Evolutionary conservation across 1,284 basidiomycete species (phyloP), one percentile per base, ranked within the genome.

Genomic region (Stygiomarasmius scandens): DNA sequence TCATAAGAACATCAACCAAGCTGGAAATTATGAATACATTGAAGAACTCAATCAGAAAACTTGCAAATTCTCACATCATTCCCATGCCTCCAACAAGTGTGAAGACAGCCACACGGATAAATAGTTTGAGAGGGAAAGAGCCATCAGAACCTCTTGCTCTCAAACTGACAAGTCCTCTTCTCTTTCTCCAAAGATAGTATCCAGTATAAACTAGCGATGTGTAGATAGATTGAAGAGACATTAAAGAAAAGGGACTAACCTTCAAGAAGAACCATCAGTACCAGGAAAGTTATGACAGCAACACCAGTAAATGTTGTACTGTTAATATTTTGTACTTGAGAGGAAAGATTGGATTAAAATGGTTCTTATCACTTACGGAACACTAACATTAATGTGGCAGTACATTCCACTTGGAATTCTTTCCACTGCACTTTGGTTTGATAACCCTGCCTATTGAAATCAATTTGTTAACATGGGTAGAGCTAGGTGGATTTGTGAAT

Each of bases 311-410:
- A 36, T 14, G 48, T 51, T 10, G 34, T 32, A n/a, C 55, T 56
- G 38, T 3, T 3, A 10, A 43, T 19, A 20, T 8, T n/a, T n/a
- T n/a, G n/a, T n/a, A n/a, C n/a, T n/a, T n/a, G n/a, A n/a, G n/a
- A n/a, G n/a, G n/a, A n/a, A n/a, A n/a, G n/a, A n/a, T n/a, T n/a
- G n/a, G n/a, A n/a, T n/a, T n/a, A n/a, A n/a, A n/a, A n/a, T n/a
- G n/a, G n/a, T n/a, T n/a, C n/a, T n/a, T n/a, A n/a, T n/a, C n/a
- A 56, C 55, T 11, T 34, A 56, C 55, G 55, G 55, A 16, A 54
- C 38, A 14, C 2, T 16, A 3, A 22, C 16, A 16, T 38, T 29
- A 25, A 60, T 25, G 43, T 60, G 58, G 34, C 58, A 60, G 49
- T 52, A 60, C 29, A 57, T 5, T 20, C 58, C 58, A 20, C 14